phyloP scores from a whole-genome alignment of 2,329 filamentous ascomycete species.

The Boeremia lycopersici region DNA sequence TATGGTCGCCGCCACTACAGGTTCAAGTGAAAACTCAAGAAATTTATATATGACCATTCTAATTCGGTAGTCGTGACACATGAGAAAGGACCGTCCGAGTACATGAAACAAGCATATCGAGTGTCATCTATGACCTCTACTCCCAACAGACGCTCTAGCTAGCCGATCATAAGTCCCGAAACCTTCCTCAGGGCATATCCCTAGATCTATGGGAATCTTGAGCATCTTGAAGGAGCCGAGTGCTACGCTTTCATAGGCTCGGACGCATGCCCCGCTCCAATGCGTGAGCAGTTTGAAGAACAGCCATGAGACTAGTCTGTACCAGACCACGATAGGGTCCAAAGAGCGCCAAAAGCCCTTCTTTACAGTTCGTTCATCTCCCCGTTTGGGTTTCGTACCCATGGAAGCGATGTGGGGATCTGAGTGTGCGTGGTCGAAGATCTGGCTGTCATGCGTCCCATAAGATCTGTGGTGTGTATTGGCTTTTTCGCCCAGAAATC shows the following conservation, averaged over 20 bases:
- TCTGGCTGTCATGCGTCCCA: neutral
- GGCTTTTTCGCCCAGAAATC: conserved; percentile 11
- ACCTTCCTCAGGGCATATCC: neutral
- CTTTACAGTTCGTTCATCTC: conserved; percentile 5
- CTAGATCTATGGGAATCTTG: neutral
- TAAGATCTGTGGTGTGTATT: conserved; percentile 14
- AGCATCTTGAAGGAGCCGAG: too few species aligned
- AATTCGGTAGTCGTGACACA: too few species aligned
- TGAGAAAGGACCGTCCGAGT: neutral
- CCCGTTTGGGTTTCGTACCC: neutral
- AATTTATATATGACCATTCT: too few species aligned
- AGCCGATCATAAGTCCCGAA: neutral
- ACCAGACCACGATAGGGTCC: too few species aligned
- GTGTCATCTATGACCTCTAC: neutral
- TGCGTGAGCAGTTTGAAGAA: too few species aligned
- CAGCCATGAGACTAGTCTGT: too few species aligned
- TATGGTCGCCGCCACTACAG: too few species aligned
- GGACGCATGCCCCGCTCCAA: too few species aligned
- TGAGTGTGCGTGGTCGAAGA: neutral
- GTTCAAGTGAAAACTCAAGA: too few species aligned
- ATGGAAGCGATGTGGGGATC: neutral
- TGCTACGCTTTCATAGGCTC: too few species aligned
- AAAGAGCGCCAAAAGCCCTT: too few species aligned
- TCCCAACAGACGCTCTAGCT: neutral
- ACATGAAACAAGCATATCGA: neutral